Evolutionary conservation across 1,139 yeast species (phyloP).

Genomic region (Candida sp.): DNA sequence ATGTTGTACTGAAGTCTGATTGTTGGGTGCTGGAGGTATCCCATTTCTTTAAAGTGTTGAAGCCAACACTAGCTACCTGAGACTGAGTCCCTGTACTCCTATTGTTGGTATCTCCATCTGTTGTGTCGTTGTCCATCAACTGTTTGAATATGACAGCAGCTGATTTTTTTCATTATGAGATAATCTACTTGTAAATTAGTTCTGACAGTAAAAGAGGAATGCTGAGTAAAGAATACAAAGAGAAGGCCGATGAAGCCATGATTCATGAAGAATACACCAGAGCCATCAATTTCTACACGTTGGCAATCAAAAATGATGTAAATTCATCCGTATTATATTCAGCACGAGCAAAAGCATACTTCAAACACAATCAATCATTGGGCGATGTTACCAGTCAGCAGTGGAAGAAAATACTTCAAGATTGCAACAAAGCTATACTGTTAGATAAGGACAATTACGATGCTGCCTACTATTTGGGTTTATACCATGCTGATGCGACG

Average conservation of each 20-base stretch:
- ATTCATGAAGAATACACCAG: slow-evolving; percentile 12
- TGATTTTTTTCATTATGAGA: too few species aligned
- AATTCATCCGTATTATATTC: slow-evolving; percentile 11
- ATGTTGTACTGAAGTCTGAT: slow-evolving; percentile 20
- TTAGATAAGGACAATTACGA: slow-evolving; percentile 17
- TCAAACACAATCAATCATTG: slow-evolving; percentile 7
- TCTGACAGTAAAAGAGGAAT: too few species aligned
- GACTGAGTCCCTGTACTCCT: slow-evolving; percentile 9
- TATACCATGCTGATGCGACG: slow-evolving; percentile 21
- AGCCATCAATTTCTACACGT: slow-evolving; percentile 16
- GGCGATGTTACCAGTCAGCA: slow-evolving; percentile 6
- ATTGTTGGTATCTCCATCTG: background rate
- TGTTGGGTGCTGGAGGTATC: slow-evolving; percentile 29
- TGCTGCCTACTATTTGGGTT: slow-evolving; percentile 21
- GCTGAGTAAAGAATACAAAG: slow-evolving; percentile 3
- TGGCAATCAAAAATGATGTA: slow-evolving; percentile 13
- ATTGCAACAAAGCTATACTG: slow-evolving; percentile 26
- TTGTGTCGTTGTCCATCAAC: background rate
- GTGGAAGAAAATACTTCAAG: slow-evolving; percentile 18
- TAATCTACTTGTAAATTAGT: too few species aligned
- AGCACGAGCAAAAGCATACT: slow-evolving; percentile 15
- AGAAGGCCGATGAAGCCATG: slow-evolving; percentile 10
- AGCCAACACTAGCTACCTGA: slow-evolving; percentile 39
- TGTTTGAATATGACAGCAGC: background rate
- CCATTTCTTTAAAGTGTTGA: slow-evolving; percentile 34